Evolutionary conservation across 2,329 filamentous ascomycete genomes (phyloP), one percentile per base, ranked within the genome.

Genomic region (Leptographium galeiforme): DNA sequence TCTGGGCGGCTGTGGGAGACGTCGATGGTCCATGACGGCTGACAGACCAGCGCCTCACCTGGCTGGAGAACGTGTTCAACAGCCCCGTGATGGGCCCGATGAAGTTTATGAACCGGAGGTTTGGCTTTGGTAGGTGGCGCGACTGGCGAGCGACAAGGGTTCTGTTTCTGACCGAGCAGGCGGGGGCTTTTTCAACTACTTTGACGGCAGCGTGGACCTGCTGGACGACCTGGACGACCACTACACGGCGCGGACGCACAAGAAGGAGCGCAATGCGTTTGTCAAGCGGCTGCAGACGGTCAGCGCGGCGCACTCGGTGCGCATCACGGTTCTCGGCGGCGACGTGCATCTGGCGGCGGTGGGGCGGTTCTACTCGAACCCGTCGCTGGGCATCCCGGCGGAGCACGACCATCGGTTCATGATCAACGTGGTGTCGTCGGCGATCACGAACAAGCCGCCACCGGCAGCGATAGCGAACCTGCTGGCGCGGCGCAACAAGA

Each of bases 171-270:
- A 19, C 12, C 1, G 34, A 12, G 30, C n/a, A 54, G 52, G 85
- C 6, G 90, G 89, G 49, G 81, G 82, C 51, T 74, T 96, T 46
- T 95, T 97, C 75, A 97, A 97, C 68, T 79, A 89, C 54, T 96
- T 97, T 60, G 91, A 96, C 61, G 91, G 91, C 50, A 90, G 86
- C 53, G 86, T 96, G 30, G 93, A 97, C 70, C 81, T 97, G 30
- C 74, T 95, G 16, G 90, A 96, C 65, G 89, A 95, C 61, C 75
- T 95, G 19, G 91, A 97, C 66, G 93, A 98, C 66, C 93, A 98
- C 65, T 96, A 96, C 72, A 96, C 91, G 1, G 88, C 90, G 7
- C 82, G 82, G 57, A 89, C 89, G 50, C 91, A 97, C 74, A 97
- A 96, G 69, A 78, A 80, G 56, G 91, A 97, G 73, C 86, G 91